phyloP scores from a whole-genome alignment of 108 stramenopile genomes.

The Mediolabrus comicus region DNA sequence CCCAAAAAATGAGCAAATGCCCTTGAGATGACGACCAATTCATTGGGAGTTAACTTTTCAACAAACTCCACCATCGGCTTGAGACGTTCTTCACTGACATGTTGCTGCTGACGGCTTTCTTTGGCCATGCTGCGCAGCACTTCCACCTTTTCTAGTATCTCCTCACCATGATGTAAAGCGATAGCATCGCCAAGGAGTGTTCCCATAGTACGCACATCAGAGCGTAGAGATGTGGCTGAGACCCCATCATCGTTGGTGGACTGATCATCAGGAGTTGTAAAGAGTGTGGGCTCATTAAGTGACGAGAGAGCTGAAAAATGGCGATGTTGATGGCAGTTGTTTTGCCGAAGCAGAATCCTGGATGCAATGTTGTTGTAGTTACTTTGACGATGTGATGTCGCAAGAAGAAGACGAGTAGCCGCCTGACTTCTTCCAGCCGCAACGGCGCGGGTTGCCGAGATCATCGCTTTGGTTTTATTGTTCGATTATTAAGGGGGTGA shows the following conservation, averaged over 20 bases:
- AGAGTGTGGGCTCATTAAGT: constrained; percentile 41
- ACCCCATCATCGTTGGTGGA: constrained; percentile 2
- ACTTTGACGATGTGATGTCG: not conserved
- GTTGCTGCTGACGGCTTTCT: constrained; percentile 46
- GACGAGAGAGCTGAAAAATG: constrained; percentile 15
- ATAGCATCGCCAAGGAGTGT: constrained; percentile 71
- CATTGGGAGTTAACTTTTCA: constrained; percentile 49
- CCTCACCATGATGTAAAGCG: constrained; percentile 55
- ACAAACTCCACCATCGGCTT: constrained; percentile 49
- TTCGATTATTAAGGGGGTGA: not conserved
- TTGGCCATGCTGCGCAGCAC: constrained; percentile 66
- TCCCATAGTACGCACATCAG: constrained; percentile 84
- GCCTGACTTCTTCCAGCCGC: not conserved
- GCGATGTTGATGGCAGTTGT: not conserved
- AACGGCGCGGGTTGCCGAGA: not conserved
- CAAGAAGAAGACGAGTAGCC: not conserved
- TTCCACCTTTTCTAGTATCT: constrained; percentile 72
- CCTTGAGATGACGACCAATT: constrained; percentile 63
- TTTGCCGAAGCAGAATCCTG: not conserved
- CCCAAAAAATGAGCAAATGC: constrained; percentile 85
- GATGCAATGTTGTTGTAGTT: not conserved
- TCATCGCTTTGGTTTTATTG: not conserved
- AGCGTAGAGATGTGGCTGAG: constrained; percentile 37
- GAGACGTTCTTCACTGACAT: constrained; percentile 45
- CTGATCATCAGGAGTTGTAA: constrained; percentile 37